A percentile compares a stretch with the other conserved stretches of the same genome.
These are phyloP conservation scores for Ananas comosus DNA, from an alignment of 176 grass and related monocot species.

Conservation along the genomic window DNA sequence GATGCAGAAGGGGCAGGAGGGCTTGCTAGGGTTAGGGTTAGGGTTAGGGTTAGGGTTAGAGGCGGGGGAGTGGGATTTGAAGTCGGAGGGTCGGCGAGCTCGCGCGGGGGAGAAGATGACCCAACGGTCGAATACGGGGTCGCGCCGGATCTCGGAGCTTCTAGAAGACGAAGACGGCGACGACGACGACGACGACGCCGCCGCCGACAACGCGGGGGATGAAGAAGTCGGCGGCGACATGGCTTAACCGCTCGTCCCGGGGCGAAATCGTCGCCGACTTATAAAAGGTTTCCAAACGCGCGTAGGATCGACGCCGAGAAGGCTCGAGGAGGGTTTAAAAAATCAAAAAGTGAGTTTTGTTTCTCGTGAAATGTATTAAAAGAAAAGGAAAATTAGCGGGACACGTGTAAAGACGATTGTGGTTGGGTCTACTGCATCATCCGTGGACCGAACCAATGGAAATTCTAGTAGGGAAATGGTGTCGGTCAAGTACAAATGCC, in stretches of 20 bases:
- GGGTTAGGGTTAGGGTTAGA: conserved; percentile 28
- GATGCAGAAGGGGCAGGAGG: conserved; percentile 80
- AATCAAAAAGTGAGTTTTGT: too few relatives aligned
- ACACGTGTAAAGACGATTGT: too few relatives aligned
- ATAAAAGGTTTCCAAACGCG: not conserved
- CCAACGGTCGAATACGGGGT: conserved; percentile 72
- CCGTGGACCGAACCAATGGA: too few relatives aligned
- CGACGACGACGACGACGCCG: conserved; percentile 3
- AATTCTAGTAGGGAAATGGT: too few relatives aligned
- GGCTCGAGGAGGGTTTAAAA: not conserved
- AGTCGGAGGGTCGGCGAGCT: conserved; percentile 81
- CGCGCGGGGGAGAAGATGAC: conserved; percentile 72
- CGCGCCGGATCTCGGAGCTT: conserved; percentile 53
- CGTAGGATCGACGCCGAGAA: not conserved
- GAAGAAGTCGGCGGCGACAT: not conserved
- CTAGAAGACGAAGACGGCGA: conserved; percentile 27
- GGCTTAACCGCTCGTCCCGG: too few relatives aligned
- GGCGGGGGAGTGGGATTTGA: conserved; percentile 49
- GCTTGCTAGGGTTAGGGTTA: conserved; percentile 7
- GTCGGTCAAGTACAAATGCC: too few relatives aligned
- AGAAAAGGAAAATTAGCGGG: too few relatives aligned
- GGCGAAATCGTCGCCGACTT: too few relatives aligned
- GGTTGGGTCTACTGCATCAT: too few relatives aligned
- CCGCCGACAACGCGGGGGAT: not conserved
- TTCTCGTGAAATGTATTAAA: too few relatives aligned